Percentiles rank a stretch among this genome's conserved stretches.
Conservation (phyloP, 441 rosid genomes). For the Arabidopsis hybrid region DNA sequence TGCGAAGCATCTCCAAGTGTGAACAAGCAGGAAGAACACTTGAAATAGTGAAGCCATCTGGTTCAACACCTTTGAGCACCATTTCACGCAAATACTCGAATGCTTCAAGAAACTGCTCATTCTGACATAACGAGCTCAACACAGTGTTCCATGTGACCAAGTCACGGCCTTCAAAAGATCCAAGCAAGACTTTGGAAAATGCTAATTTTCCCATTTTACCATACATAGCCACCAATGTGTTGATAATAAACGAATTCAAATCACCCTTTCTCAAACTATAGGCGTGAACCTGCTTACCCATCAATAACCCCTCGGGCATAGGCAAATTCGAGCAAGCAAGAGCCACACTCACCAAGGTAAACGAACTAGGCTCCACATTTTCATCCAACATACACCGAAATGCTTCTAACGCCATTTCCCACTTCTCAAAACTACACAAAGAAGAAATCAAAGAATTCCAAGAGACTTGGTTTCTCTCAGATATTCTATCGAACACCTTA, state of each 20-base stretch:
- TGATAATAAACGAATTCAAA: conserved; percentile 61
- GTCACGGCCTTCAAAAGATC: conserved; percentile 65
- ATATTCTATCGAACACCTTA: conserved; percentile 80
- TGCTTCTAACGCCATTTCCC: conserved; percentile 74
- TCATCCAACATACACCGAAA: conserved; percentile 67
- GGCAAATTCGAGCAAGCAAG: conserved; percentile 73
- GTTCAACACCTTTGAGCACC: conserved; percentile 67
- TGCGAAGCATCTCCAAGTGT: conserved; percentile 59
- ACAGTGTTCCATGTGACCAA: conserved; percentile 88
- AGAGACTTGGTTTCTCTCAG: conserved; percentile 78
- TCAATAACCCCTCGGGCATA: conserved; percentile 46
- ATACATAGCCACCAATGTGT: conserved; percentile 83
- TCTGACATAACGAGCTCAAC: conserved; percentile 74
- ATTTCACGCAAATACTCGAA: conserved; percentile 55
- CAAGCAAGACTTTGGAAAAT: conserved; percentile 55
- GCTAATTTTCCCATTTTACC: conserved; percentile 67
- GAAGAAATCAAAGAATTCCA: conserved; percentile 88
- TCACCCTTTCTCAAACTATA: conserved; percentile 67
- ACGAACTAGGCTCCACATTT: conserved; percentile 74
- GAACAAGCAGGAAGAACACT: conserved; percentile 93
- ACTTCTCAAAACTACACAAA: conserved; percentile 64
- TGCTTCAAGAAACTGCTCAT: conserved; percentile 66
- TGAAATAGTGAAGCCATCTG: conserved; percentile 81
- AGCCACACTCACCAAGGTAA: conserved; percentile 80
- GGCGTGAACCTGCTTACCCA: conserved; percentile 84